Conservation (phyloP, 352 stramenopile species). For the Pythium aristosporum region DNA sequence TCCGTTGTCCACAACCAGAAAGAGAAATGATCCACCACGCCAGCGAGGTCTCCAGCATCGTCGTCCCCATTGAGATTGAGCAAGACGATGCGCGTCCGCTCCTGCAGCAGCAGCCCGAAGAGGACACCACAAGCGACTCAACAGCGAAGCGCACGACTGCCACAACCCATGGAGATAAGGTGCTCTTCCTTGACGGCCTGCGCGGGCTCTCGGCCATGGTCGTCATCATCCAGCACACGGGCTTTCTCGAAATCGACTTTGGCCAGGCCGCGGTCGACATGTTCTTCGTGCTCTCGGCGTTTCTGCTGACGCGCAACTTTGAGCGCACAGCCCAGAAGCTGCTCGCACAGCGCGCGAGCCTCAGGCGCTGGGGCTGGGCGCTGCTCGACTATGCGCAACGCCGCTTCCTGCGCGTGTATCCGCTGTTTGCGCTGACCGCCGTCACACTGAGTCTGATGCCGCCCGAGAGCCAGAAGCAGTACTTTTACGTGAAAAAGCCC, state of each 20-base stretch:
- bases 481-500: too few relatives aligned
- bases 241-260: constrained; percentile 24
- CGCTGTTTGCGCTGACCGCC: constrained; percentile 39
- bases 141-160: too few relatives aligned
- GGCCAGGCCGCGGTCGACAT: constrained; percentile 41
- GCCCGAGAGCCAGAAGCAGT: constrained; percentile 16
- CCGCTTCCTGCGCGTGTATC: constrained; percentile 50
- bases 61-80: too few relatives aligned
- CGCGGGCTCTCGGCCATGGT: constrained; percentile 29
- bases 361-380: constrained; percentile 33
- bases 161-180: constrained; percentile 4
- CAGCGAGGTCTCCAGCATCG: too few relatives aligned
- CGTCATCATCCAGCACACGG: constrained; percentile 28
- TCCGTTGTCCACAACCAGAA: too few relatives aligned
- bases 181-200: constrained; percentile 34
- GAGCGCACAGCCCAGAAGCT: constrained; percentile 42
- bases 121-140: too few relatives aligned
- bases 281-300: constrained; percentile 60
- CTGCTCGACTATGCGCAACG: constrained; percentile 45
- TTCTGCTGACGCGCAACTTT: constrained; percentile 52
- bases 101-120: too few relatives aligned
- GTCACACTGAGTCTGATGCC: constrained; percentile 34
- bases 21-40: too few relatives aligned
- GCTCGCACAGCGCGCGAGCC: constrained; percentile 23
- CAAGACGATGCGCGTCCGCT: too few relatives aligned